Base-by-base conservation (phyloP, 2,329 filamentous ascomycete species). In the Clarireedia monteithiana region DNA sequence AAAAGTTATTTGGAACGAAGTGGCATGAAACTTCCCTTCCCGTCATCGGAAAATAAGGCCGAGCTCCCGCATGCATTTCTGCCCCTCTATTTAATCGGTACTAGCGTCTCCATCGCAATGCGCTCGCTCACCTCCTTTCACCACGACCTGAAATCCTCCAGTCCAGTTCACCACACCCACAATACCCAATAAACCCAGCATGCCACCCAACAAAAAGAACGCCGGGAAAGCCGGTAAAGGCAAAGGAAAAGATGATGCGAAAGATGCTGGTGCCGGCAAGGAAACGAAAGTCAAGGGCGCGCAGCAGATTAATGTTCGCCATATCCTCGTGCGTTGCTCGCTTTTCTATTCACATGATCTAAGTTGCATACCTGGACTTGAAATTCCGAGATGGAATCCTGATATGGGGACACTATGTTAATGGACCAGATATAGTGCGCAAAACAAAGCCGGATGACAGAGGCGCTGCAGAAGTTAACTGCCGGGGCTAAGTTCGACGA, bases 381-480 rank as follows among this genome's bases (percentile, higher is more conserved):
- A 10, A 24, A 26, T 23, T 23, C 15, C 30, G 20, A 20, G n/a
- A 49, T 14, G 23, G 17, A 23, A 26, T 15, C 10, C 40, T 6
- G 36, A 50, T 50, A 17, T 40, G 23, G 12, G 30, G 20, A 45
- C 24, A 34, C 5, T 20, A 23, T 55, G 12, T 54, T 48, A 36
- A 54, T 20, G 42, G 17, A 2, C 5, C 6, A 38, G 20, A 5
- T 17, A 20, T 46, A 84, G 74, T 91, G 88, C 65, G 84, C 85
- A 68, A 91, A 91, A 67, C 83, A 89, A 67, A 73, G 75, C n/a
- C 89, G 85, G 70, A 91, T 89, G 67, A 86, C 90, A 67, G 84
- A 89, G 67, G 88, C 88, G 0, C 69, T 90, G 15, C 79, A 78
- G 56, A 86, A 89, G 71, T 71, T 91, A 51, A 77, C 77, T 40